Percentiles rank a stretch among this genome's conserved stretches.
Evolutionary conservation across 192 early-diverging fungal species (phyloP).

Genomic region (Pilobolus umbonatus): DNA sequence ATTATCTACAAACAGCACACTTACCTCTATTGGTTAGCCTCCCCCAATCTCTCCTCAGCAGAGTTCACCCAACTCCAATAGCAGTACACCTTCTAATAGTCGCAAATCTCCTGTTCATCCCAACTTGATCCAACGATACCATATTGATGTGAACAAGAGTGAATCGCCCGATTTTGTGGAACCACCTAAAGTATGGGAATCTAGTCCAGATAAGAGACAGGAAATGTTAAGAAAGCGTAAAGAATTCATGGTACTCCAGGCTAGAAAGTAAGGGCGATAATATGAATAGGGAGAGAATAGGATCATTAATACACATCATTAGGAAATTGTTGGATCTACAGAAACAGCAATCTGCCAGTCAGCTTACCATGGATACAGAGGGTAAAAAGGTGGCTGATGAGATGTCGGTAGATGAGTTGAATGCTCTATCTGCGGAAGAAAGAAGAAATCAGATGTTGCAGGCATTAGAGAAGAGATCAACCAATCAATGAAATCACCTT

Average conservation of each 20-base stretch:
- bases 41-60: conserved; percentile 4
- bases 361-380: neutral
- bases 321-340: conserved; percentile 25
- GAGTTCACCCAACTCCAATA: conserved; percentile 10
- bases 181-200: conserved; percentile 60
- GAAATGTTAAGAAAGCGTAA: conserved; percentile 59
- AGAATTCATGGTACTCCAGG: conserved; percentile 65
- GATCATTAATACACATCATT: neutral
- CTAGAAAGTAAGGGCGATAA: conserved; percentile 52
- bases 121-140: conserved; percentile 47
- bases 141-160: conserved; percentile 40
- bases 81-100: conserved; percentile 31
- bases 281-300: neutral
- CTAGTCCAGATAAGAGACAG: conserved; percentile 51
- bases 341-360: neutral
- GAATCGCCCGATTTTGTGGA: conserved; percentile 30
- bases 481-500: too few relatives aligned
- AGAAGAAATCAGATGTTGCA: conserved; percentile 31
- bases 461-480: conserved; percentile 25
- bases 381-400: conserved; percentile 14
- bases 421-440: conserved; percentile 24
- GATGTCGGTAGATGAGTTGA: conserved; percentile 29
- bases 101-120: conserved; percentile 32
- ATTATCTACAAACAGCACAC: neutral
- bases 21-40: neutral